phyloP scores from a whole-genome alignment of 306 rosid genomes.

The Pyrus betulifolia region DNA sequence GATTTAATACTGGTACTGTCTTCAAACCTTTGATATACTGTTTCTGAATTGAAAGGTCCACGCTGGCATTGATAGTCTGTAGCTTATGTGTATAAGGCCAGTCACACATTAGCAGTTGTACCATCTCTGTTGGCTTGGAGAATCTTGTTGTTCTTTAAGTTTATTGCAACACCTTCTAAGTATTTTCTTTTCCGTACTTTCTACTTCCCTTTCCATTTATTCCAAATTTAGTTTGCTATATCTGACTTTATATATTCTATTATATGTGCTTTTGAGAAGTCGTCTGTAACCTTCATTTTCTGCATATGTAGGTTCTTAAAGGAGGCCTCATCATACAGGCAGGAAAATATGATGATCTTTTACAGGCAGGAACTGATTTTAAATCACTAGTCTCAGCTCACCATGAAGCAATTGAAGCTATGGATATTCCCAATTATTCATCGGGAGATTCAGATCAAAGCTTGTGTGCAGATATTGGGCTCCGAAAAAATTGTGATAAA shows the following conservation, averaged over 20 bases:
- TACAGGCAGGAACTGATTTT: conserved; percentile 97
- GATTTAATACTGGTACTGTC: conserved; percentile 81
- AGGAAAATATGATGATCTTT: conserved; percentile 91
- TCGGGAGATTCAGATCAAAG: conserved; percentile 87
- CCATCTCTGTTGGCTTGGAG: neutral
- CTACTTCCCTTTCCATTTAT: neutral
- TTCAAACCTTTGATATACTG: conserved; percentile 10
- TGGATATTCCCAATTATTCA: conserved; percentile 88
- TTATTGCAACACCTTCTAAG: neutral
- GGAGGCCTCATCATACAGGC: conserved; percentile 87
- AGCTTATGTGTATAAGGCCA: neutral
- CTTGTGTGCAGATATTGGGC: conserved; percentile 36
- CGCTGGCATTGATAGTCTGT: conserved; percentile 2
- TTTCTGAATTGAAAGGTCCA: conserved; percentile 9
- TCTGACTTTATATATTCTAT: conserved; percentile 4
- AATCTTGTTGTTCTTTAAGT: neutral
- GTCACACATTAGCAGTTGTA: neutral
- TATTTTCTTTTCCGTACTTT: neutral
- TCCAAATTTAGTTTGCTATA: neutral
- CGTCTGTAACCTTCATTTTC: conserved; percentile 17
- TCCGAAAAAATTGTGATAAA: conserved; percentile 38
- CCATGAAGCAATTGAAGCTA: conserved; percentile 96
- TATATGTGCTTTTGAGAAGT: neutral
- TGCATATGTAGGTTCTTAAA: conserved; percentile 67
- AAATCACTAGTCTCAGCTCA: conserved; percentile 86